Conservation (phyloP, 768 basidiomycete genomes). For the Termitomyces sp. region DNA sequence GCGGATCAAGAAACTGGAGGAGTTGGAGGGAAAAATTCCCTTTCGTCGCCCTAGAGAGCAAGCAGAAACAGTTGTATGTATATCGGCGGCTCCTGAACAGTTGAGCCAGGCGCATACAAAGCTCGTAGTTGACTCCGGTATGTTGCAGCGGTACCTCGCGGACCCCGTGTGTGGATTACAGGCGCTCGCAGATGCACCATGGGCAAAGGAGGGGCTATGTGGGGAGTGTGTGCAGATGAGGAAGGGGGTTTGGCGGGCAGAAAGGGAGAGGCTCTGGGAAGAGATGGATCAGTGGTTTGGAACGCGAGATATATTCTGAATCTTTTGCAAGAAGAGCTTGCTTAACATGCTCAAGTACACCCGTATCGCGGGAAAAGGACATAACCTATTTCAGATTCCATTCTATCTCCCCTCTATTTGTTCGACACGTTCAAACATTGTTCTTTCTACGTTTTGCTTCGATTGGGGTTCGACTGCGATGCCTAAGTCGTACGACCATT, state of each 20-base stretch:
- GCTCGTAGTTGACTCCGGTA: conserved; percentile 9
- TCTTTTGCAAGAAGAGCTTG: no score
- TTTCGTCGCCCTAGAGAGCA: background rate
- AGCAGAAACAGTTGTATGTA: background rate
- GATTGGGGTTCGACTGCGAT: no score
- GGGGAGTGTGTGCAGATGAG: conserved; percentile 4
- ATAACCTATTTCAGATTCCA: no score
- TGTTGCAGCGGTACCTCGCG: background rate
- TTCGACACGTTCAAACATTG: no score
- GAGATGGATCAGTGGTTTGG: conserved; percentile 12
- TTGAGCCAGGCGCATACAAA: background rate
- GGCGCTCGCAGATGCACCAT: conserved; percentile 9
- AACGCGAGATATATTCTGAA: background rate
- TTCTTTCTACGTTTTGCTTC: no score
- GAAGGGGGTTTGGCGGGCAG: conserved; percentile 3
- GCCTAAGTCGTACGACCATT: no score
- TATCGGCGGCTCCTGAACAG: background rate
- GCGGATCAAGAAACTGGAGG: background rate
- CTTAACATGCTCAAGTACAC: no score
- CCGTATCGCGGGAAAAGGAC: no score
- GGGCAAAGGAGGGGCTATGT: conserved; percentile 11
- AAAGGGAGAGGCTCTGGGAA: conserved; percentile 10
- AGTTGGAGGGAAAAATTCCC: no score
- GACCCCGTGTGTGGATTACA: conserved; percentile 12
- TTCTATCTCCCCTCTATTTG: no score